Conservation (phyloP, 306 rosid genomes). For the Cotoneaster glaucophyllus region DNA sequence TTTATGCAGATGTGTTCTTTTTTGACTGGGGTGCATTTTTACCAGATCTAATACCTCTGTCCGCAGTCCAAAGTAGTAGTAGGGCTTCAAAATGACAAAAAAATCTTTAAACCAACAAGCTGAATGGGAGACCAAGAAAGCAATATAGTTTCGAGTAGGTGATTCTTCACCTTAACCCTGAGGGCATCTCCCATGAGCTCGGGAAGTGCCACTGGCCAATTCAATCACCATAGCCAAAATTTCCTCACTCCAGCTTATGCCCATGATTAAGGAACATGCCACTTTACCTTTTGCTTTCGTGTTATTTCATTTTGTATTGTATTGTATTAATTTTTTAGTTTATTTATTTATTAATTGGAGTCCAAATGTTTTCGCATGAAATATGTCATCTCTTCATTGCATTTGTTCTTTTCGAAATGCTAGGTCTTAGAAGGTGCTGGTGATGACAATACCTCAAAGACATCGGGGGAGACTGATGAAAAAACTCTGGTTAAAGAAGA, state of each 20-base stretch:
- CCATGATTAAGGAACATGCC: not conserved
- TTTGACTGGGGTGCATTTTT: not conserved
- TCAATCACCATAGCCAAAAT: not conserved
- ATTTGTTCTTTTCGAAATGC: slow-evolving; percentile 19
- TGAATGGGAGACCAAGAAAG: not conserved
- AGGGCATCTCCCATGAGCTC: slow-evolving; percentile 2
- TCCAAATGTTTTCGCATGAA: not conserved
- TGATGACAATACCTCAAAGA: slow-evolving; percentile 47
- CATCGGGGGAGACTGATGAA: slow-evolving; percentile 37
- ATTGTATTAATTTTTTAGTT: not conserved
- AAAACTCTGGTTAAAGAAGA: slow-evolving; percentile 41
- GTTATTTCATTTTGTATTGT: not conserved
- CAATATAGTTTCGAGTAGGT: not conserved
- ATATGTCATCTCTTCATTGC: not conserved
- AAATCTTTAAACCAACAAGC: not conserved
- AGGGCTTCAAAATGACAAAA: not conserved
- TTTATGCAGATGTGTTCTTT: not conserved
- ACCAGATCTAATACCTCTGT: not conserved
- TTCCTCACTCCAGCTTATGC: not conserved
- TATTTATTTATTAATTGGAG: not conserved
- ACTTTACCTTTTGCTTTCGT: not conserved
- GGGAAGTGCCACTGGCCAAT: not conserved
- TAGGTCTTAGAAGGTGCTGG: slow-evolving; percentile 64
- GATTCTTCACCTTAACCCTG: not conserved
- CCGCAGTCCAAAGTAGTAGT: not conserved